phyloP scores from a whole-genome alignment of 2,329 filamentous ascomycete genomes.

The Allantophomopsis lycopodina region DNA sequence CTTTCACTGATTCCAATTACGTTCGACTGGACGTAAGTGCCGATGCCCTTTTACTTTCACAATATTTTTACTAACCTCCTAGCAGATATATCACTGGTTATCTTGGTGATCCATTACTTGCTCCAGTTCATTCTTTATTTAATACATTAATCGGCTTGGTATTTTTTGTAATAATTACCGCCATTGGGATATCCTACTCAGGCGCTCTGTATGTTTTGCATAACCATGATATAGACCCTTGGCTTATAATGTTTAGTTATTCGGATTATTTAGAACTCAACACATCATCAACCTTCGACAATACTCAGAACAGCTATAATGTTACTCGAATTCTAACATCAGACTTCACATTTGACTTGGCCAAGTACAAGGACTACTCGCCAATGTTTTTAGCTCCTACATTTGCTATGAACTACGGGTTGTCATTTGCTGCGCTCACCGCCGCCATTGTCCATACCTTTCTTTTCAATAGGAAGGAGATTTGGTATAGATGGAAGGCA shows the following conservation, averaged over 20 bases:
- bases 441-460: slow-evolving; percentile 49
- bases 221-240: slow-evolving; percentile 41
- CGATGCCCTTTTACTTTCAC: slow-evolving; percentile 12
- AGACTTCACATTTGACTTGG: slow-evolving; percentile 42
- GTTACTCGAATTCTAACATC: slow-evolving; percentile 42
- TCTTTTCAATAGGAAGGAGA: slow-evolving; percentile 50
- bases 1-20: slow-evolving; percentile 57
- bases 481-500: slow-evolving; percentile 29
- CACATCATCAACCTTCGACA: slow-evolving; percentile 48
- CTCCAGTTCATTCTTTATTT: slow-evolving; percentile 33
- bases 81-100: slow-evolving; percentile 14
- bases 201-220: slow-evolving; percentile 44
- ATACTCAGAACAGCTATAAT: slow-evolving; percentile 45
- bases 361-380: slow-evolving; percentile 48
- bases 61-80: slow-evolving; percentile 15
- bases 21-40: slow-evolving; percentile 61
- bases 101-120: slow-evolving; percentile 11
- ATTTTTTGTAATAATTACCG: slow-evolving; percentile 45
- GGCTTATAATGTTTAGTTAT: slow-evolving; percentile 29
- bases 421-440: slow-evolving; percentile 54
- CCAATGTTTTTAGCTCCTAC: slow-evolving; percentile 51
- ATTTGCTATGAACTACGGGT: slow-evolving; percentile 37
- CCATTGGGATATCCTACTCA: slow-evolving; percentile 48
- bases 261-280: slow-evolving; percentile 48
- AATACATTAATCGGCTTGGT: slow-evolving; percentile 39